Base-by-base conservation (phyloP, 1,284 basidiomycete genomes). In the Entoloma clypeatum region DNA sequence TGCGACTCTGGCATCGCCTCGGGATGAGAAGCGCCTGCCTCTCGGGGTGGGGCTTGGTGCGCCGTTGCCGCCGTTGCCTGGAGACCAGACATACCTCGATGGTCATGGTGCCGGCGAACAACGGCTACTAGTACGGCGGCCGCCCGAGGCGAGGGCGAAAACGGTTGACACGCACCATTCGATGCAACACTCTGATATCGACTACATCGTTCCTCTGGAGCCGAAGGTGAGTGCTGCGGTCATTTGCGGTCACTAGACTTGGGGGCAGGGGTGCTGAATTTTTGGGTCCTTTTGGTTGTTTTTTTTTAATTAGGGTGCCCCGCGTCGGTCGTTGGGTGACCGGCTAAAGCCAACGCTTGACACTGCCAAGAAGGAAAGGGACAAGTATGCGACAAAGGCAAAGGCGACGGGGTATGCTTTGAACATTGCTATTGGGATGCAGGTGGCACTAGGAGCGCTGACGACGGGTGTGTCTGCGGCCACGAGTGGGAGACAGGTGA, bases 391-490 rank as follows among this genome's bases (percentile, higher is more conserved):
- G 3, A 25, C 42, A 8, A 73, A 69, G 54, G 80, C 79, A 4
- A 60, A 58, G 39, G 54, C 65, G 46, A 74, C 72, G 1, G 71
- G 72, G 2, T 73, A 65, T 43, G 59, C 68, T 4, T 63, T 85
- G 26, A 86, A 85, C 54, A 45, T 53, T 18, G 64, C 63, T 4
- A 67, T 67, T 21, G 70, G 67, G 2, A 24, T 79, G 19, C 84
- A 78, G 53, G 77, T 86, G 7, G 41, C 81, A 0, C 60, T 86
- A 9, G 83, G 82, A 1, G 74, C 83, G 9, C 60, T 86, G 33
- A 85, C 81, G 10, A 86, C 83, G 0, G 82, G 74, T 0, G 51
- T 86, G 17, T 74, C 81, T 2, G 81, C 78, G 3, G 72, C 63
- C 41, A 50, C 70, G 38, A 39, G 60, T 36, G 57, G 71, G 46